Evolutionary conservation across 2,329 filamentous ascomycete genomes (phyloP).

Genomic region (Ustulina deusta): DNA sequence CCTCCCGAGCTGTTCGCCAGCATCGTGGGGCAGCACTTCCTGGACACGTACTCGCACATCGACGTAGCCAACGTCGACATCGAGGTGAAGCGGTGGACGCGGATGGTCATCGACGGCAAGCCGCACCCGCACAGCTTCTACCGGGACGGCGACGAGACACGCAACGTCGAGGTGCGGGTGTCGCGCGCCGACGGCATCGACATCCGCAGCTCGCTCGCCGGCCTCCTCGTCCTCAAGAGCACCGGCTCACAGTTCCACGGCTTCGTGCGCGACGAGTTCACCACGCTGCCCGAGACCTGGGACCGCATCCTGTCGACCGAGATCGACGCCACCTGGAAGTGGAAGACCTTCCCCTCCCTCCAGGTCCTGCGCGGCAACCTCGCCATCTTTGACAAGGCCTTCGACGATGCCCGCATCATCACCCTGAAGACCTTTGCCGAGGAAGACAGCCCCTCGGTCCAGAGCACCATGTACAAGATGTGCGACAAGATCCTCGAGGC

Average conservation of each 20-base stretch:
- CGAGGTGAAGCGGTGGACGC: constrained; percentile 89
- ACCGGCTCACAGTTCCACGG: constrained; percentile 96
- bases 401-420: constrained; percentile 80
- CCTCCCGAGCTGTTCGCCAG: constrained; percentile 93
- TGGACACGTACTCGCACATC: constrained; percentile 90
- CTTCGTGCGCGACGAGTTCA: constrained; percentile 93
- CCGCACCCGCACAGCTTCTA: constrained; percentile 96
- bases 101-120: constrained; percentile 86
- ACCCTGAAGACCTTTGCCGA: constrained; percentile 93
- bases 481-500: constrained; percentile 83
- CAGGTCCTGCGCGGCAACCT: constrained; percentile 74
- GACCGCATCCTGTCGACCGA: constrained; percentile 96
- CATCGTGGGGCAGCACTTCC: constrained; percentile 87
- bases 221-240: constrained; percentile 92
- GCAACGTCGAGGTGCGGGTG: constrained; percentile 81
- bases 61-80: constrained; percentile 84
- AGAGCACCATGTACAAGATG: constrained; percentile 99
- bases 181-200: constrained; percentile 76
- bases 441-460: constrained; percentile 92
- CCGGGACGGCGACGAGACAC: constrained; percentile 88
- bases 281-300: constrained; percentile 89
- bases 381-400: constrained; percentile 81
- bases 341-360: constrained; percentile 77
- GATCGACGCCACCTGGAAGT: constrained; percentile 87
- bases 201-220: constrained; percentile 81